Base-by-base conservation (phyloP, 768 basidiomycete genomes). In the Lenzites betulinus region DNA sequence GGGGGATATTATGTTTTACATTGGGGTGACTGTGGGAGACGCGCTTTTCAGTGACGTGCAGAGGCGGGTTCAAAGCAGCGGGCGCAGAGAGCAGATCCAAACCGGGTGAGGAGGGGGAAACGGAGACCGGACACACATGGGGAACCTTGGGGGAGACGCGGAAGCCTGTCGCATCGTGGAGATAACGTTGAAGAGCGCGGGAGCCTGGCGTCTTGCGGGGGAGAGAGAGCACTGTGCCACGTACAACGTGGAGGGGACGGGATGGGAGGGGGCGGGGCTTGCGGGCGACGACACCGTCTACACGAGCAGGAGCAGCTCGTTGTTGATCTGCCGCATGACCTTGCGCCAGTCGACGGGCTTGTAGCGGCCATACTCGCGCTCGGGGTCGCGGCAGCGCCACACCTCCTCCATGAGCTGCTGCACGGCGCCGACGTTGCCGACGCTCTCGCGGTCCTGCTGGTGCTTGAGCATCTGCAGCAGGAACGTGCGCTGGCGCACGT, bases 401-500 rank as follows among this genome's bases (percentile, higher is more conserved):
- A 93, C 80, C 38, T 72, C 62, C 51, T 78, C 72, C 70, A 93
- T 80, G 64, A 92, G 73, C 15, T 62, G 51, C 44, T 72, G 73
- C 33, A 88, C 84, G 43, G 82, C 77, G n/a, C 73, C 68, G 58
- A 84, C 84, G 66, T 92, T 92, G 33, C 91, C 91, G 26, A 87
- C 79, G 11, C 78, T 77, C 53, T 83, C 81, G 51, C 22, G 35
- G n/a, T n/a, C n/a, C 22, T 74, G 73, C 38, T 78, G 77, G 66
- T 86, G 83, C 54, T 78, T 67, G 43, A 93, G 76, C 46, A 80
- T 74, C 11, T 66, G 64, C 25, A 73, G 64, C 15, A 92, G 75
- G 62, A 78, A 75, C 2, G 60, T 42, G 52, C 80, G 81, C 61
- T 85, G 74, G 1, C 54, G 54, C 3, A 36, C 59, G 52, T 83